phyloP scores from a whole-genome alignment of 768 basidiomycete genomes.

The Rhizopogon rudus region DNA sequence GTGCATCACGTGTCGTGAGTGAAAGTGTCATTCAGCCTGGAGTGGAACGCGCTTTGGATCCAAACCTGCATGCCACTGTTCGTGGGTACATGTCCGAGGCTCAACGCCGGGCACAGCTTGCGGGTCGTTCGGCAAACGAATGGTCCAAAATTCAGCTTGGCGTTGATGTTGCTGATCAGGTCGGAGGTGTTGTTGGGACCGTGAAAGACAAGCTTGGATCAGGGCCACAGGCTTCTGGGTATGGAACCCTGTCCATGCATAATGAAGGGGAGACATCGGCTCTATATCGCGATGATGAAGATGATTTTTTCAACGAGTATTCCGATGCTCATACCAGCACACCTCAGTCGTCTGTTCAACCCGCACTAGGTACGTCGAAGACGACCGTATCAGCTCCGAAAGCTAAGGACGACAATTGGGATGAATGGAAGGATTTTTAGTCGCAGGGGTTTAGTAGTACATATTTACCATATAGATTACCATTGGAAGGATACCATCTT shows the following conservation, averaged over 20 bases:
- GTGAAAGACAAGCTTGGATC: constrained; percentile 56
- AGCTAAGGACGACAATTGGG: constrained; percentile 55
- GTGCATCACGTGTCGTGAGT: constrained; percentile 72
- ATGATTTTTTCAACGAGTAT: constrained; percentile 53
- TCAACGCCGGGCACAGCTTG: constrained; percentile 55
- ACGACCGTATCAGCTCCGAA: constrained; percentile 19
- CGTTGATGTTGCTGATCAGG: constrained; percentile 78
- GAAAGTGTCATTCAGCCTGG: constrained; percentile 91
- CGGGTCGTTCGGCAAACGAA: constrained; percentile 63
- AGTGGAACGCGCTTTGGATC: constrained; percentile 76
- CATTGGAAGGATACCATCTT: not conserved
- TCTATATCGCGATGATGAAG: constrained; percentile 54
- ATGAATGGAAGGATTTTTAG: constrained; percentile 82
- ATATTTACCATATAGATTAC: not conserved
- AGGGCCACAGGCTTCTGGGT: constrained; percentile 50
- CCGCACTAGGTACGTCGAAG: constrained; percentile 7
- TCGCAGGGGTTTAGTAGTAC: not conserved
- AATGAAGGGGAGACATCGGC: constrained; percentile 54
- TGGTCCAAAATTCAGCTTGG: constrained; percentile 78
- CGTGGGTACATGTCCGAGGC: constrained; percentile 69
- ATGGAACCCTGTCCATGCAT: constrained; percentile 41
- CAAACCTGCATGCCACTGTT: constrained; percentile 70
- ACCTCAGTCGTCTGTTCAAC: constrained; percentile 8
- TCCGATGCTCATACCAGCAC: constrained; percentile 14
- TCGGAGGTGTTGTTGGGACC: constrained; percentile 62